Percentiles rank a stretch among this genome's conserved stretches.
Conservation (phyloP, 73 alveolate genomes). For the Paramecium biaurelia region DNA sequence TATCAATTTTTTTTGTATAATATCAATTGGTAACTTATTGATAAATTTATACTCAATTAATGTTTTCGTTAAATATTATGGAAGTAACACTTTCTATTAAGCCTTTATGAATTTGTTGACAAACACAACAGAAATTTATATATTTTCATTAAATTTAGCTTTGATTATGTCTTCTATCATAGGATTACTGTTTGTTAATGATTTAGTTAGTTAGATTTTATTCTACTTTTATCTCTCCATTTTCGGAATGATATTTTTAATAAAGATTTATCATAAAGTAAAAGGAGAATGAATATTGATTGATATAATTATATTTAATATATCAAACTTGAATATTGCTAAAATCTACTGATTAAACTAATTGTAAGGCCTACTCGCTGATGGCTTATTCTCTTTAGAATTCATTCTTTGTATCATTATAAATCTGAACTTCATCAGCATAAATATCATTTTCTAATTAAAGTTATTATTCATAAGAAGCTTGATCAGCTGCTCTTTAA, state of each 20-base stretch:
- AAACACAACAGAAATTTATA: neutral
- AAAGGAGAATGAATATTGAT: neutral
- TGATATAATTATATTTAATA: neutral
- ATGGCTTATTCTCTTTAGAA: conserved; percentile 22
- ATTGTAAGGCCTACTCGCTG: neutral
- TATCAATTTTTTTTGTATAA: neutral
- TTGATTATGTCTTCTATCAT: neutral
- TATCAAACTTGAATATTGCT: neutral
- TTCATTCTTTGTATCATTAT: neutral
- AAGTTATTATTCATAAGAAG: neutral
- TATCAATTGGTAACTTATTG: neutral
- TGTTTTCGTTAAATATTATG: conserved; percentile 2
- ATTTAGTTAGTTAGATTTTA: neutral
- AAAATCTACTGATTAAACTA: conserved; percentile 16
- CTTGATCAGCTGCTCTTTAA: neutral
- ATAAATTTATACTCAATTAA: neutral
- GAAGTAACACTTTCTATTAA: neutral
- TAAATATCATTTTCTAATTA: neutral
- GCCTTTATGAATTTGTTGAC: neutral
- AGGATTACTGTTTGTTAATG: neutral
- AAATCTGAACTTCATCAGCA: neutral
- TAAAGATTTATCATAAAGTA: neutral
- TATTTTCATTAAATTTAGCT: neutral
- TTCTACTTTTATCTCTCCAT: conserved; percentile 5
- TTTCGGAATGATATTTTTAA: neutral